phyloP scores from a whole-genome alignment of 2,329 filamentous ascomycete species.

The Verticillium longisporum region DNA sequence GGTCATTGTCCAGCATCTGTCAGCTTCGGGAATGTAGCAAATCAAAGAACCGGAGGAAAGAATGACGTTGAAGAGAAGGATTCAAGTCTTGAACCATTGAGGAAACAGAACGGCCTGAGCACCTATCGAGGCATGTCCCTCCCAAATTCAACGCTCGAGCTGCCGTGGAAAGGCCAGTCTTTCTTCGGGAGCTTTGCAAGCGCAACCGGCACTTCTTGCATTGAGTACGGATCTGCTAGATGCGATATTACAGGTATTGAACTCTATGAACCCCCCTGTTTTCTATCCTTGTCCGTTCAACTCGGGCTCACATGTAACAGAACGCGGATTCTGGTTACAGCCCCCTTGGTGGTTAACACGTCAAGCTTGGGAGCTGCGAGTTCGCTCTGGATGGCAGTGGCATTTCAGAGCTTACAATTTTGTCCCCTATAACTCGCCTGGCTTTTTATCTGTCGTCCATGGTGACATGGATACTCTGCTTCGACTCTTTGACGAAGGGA shows the following conservation, averaged over 20 bases:
- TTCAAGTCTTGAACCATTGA: neutral
- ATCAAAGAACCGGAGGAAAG: neutral
- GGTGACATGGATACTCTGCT: neutral
- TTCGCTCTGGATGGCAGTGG: neutral
- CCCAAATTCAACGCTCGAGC: neutral
- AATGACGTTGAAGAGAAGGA: neutral
- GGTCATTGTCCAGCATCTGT: neutral
- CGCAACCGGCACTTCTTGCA: neutral
- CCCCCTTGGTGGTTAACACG: constrained; percentile 2
- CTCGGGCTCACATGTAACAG: neutral
- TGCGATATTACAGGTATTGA: neutral
- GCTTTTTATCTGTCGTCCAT: fast-evolving
- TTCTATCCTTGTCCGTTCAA: too few species aligned
- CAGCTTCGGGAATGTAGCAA: neutral
- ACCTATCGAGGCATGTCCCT: neutral
- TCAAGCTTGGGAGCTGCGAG: constrained; percentile 1
- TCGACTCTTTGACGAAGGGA: neutral
- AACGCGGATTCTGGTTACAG: neutral
- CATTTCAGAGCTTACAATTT: neutral
- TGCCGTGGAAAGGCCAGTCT: neutral
- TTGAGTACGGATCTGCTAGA: neutral
- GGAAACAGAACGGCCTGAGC: neutral
- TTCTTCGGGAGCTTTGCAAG: constrained; percentile 2
- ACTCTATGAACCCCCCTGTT: too few species aligned
- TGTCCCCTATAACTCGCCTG: fast-evolving